Evolutionary conservation across 1,284 basidiomycete species (phyloP).

Genomic region (Paramarasmius palmivorus): DNA sequence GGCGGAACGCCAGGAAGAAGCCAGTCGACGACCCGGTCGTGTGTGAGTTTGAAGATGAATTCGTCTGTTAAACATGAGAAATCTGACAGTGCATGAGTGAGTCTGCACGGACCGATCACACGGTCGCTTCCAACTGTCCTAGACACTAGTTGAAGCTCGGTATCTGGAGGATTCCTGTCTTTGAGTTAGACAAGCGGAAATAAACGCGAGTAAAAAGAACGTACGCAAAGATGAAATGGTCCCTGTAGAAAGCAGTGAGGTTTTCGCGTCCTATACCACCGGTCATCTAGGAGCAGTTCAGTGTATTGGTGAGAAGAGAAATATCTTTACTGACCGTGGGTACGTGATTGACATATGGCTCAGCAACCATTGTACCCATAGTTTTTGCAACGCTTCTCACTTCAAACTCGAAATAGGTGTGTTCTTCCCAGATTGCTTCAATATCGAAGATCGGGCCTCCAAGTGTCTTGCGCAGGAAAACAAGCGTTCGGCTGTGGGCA

Average conservation of each 20-base stretch:
- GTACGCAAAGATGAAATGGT: conserved; percentile 50
- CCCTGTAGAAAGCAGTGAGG: conserved; percentile 52
- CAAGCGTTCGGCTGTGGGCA: conserved; percentile 43
- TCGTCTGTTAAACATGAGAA: conserved; percentile 34
- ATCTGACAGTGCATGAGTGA: conserved; percentile 33
- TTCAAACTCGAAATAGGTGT: conserved; percentile 51
- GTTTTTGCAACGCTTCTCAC: conserved; percentile 50
- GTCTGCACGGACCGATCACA: conserved; percentile 38
- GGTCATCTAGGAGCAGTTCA: conserved; percentile 41
- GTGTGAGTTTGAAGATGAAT: conserved; percentile 48
- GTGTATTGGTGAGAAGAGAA: background rate
- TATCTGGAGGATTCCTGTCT: conserved; percentile 46
- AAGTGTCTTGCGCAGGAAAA: conserved; percentile 40
- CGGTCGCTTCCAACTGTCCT: conserved; percentile 54
- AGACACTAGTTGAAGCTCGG: conserved; percentile 41
- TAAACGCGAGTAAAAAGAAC: conserved; percentile 14
- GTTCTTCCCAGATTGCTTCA: conserved; percentile 55
- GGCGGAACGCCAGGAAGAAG: conserved; percentile 52
- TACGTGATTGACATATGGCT: conserved; percentile 51
- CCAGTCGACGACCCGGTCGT: conserved; percentile 46
- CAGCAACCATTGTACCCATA: conserved; percentile 55
- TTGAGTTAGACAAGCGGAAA: background rate
- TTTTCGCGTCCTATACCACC: conserved; percentile 53
- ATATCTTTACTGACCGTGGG: conserved; percentile 36
- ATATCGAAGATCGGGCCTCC: conserved; percentile 48